Evolutionary conservation across 2,329 filamentous ascomycete species (phyloP).

Genomic region (Chaetomiaceae sp.): DNA sequence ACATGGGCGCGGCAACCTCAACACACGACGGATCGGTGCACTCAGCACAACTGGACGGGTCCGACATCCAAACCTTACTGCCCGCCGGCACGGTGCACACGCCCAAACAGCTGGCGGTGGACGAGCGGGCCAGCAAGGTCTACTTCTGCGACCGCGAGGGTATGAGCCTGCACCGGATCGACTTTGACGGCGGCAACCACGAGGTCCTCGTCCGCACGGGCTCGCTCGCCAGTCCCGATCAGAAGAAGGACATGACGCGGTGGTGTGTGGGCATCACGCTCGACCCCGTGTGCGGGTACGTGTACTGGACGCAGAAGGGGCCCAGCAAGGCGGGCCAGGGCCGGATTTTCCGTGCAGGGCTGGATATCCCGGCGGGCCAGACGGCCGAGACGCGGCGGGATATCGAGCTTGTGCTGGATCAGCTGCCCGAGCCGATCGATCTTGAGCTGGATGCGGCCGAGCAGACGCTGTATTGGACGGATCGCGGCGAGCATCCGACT

Average conservation of each 20-base stretch:
- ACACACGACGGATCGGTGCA: constrained; percentile 38
- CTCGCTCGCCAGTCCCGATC: not conserved
- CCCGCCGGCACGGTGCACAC: constrained; percentile 42
- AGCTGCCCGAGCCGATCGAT: constrained; percentile 53
- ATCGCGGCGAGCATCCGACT: constrained; percentile 50
- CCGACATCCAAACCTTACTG: constrained; percentile 39
- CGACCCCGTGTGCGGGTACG: constrained; percentile 34
- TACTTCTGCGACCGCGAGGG: constrained; percentile 43
- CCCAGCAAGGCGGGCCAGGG: constrained; percentile 45
- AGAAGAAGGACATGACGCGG: constrained; percentile 27
- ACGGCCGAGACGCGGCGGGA: constrained; percentile 34
- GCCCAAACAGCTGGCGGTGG: constrained; percentile 37
- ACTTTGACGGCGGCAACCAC: constrained; percentile 35
- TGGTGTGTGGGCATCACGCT: constrained; percentile 56
- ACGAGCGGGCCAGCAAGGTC: constrained; percentile 28
- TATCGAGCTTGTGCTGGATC: constrained; percentile 38
- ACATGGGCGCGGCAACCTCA: constrained; percentile 37
- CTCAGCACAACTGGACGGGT: constrained; percentile 43
- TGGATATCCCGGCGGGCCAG: constrained; percentile 35
- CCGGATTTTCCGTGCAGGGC: constrained; percentile 46
- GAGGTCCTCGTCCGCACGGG: constrained; percentile 34
- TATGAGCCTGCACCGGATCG: constrained; percentile 34
- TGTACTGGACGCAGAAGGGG: constrained; percentile 60
- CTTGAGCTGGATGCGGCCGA: constrained; percentile 46
- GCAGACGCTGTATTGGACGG: constrained; percentile 53